A percentile compares a stretch with the other conserved stretches of the same genome.
These are phyloP conservation scores for Streptanthus diversifolius DNA, from an alignment of 345 rosid genomes.

Conservation along the genomic window DNA sequence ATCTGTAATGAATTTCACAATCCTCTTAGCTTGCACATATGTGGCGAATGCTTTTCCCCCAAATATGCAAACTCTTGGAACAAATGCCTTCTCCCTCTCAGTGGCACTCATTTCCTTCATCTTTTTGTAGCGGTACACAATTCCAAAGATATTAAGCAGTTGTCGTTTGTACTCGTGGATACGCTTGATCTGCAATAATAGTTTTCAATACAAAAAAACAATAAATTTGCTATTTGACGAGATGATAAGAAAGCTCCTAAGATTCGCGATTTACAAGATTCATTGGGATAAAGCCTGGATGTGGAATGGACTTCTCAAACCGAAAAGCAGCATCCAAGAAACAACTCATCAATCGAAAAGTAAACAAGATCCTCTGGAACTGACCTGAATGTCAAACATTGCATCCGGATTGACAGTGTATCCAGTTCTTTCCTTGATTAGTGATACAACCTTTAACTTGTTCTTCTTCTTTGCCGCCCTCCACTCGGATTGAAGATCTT, in stretches of 20 bases:
- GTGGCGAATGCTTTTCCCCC: conserved; percentile 87
- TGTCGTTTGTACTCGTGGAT: conserved; percentile 82
- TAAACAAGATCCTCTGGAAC: conserved; percentile 12
- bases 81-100: conserved; percentile 50
- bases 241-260: not conserved
- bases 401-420: conserved; percentile 71
- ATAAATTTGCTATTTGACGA: not conserved
- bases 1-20: conserved; percentile 69
- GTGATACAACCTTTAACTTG: conserved; percentile 63
- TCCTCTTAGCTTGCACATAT: conserved; percentile 78
- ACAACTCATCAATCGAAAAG: not conserved
- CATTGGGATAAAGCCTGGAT: not conserved
- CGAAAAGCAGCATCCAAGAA: not conserved
- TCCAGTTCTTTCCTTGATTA: conserved; percentile 68
- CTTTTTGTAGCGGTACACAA: conserved; percentile 66
- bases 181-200: conserved; percentile 59
- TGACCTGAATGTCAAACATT: conserved; percentile 85
- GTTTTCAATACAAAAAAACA: not conserved
- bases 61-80: conserved; percentile 71
- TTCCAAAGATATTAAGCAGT: conserved; percentile 65
- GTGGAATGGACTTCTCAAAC: not conserved
- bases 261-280: not conserved
- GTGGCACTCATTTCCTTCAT: conserved; percentile 68
- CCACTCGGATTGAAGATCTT: conserved; percentile 67
- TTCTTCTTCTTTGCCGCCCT: conserved; percentile 64